These are phyloP conservation scores for Cystobasidium onofrii DNA, from an alignment of 768 basidiomycete species.

Conservation along the genomic window DNA sequence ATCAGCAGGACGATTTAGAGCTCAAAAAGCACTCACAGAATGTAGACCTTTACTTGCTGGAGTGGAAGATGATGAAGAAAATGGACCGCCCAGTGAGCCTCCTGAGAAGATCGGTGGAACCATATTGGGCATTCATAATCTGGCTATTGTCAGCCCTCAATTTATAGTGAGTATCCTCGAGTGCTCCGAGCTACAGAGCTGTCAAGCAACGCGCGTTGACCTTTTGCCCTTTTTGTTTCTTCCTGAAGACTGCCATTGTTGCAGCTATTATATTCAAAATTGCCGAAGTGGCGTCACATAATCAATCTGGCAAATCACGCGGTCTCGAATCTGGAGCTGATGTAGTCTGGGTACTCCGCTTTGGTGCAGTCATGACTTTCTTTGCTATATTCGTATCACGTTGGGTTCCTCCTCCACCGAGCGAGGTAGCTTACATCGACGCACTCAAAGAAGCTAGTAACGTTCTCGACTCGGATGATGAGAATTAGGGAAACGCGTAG, in stretches of 20 bases:
- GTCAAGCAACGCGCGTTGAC: background rate
- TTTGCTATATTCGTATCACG: slow-evolving; percentile 35
- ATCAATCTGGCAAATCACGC: slow-evolving; percentile 36
- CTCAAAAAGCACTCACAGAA: slow-evolving; percentile 21
- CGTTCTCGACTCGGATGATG: background rate
- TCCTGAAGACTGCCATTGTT: slow-evolving; percentile 45
- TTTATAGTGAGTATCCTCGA: slow-evolving; percentile 44
- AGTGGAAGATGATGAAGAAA: slow-evolving; percentile 12
- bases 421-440: slow-evolving; percentile 32
- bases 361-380: slow-evolving; percentile 48
- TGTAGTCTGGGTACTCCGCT: slow-evolving; percentile 49
- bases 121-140: slow-evolving; percentile 47
- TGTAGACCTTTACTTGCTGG: slow-evolving; percentile 1
- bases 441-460: slow-evolving; percentile 28
- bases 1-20: background rate
- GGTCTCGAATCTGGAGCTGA: slow-evolving; percentile 38
- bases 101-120: slow-evolving; percentile 37
- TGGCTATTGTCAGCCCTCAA: slow-evolving; percentile 50
- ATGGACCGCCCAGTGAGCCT: slow-evolving; percentile 35
- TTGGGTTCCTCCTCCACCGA: slow-evolving; percentile 33
- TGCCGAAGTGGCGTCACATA: slow-evolving; percentile 39
- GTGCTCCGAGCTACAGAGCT: too few relatives aligned
- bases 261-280: slow-evolving; percentile 48
- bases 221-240: background rate
- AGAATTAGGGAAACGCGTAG: too few relatives aligned